Evolutionary conservation across 2,329 filamentous ascomycete species (phyloP), one percentile per base, ranked within the genome.

Genomic region (Amphichorda felina): DNA sequence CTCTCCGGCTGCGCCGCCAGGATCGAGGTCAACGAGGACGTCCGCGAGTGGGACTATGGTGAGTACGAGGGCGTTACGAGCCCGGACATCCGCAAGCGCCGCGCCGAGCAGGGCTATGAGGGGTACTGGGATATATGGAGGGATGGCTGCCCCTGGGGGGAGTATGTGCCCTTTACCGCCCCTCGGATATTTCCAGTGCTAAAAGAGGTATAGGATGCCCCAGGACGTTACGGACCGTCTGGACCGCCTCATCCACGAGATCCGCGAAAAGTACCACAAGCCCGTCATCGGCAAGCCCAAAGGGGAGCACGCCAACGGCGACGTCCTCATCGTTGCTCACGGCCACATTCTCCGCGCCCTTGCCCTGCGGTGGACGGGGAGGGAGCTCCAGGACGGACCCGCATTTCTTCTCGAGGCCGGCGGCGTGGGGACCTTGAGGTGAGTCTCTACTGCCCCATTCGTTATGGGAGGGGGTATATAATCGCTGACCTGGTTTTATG

Each of bases 331-430:
- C 33, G 85, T 95, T 5, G 88, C 85, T 16, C 88, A 95, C 53
- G 88, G 88, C 0, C 88, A 94, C 60, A 89, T 94, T 38, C 62
- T 95, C 36, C 70, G 88, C 13, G 84, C 85, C 0, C 86, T 95
- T 54, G 87, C 88, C 6, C 84, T 89, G 66, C 70, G 87, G 22
- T 95, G 88, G 88, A 71, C 79, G 1, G 75, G 76, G 0, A 82
- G 82, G 61, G 66, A 73, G 10, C 63, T 95, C 39, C 71, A 75
- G 37, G 79, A 86, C 34, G 86, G 82, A 7, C 82, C 85, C 27
- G 73, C 78, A 5, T 76, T 95, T 53, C 66, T 94, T 41, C 62
- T 95, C n/a, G 88, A 95, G 55, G 82, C 85, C 5, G 85, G 85
- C n/a, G 85, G 83, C 45, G 78, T 91, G 1, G 84, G 82, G 0